Evolutionary conservation across 139 green algal species (phyloP), one percentile per base, ranked within the genome.

Genomic region (Closterium sp.): DNA sequence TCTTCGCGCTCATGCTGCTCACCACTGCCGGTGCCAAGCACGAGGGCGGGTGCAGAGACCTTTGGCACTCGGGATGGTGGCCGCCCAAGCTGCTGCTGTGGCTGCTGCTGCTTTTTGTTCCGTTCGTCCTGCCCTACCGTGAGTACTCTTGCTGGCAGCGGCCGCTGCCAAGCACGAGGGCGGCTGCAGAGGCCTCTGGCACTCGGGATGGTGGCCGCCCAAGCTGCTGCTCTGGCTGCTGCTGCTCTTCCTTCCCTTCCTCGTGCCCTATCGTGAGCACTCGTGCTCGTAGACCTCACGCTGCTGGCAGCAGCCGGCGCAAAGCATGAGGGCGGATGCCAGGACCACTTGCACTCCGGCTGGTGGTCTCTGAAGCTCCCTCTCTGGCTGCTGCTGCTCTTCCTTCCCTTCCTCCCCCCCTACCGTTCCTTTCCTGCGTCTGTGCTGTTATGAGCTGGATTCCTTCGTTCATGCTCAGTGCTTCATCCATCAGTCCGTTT

Each of bases 231-330:
- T n/a, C n/a, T n/a, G n/a, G n/a, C n/a, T n/a, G n/a, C n/a, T n/a
- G n/a, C n/a, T n/a, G n/a, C n/a, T n/a, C n/a, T n/a, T n/a, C n/a
- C n/a, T n/a, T n/a, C n/a, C n/a, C n/a, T n/a, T n/a, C n/a, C n/a
- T n/a, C n/a, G n/a, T n/a, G n/a, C n/a, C n/a, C n/a, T n/a, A n/a
- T n/a, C n/a, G n/a, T n/a, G n/a, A n/a, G n/a, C n/a, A n/a, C n/a
- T n/a, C 88, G 84, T 92, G n/a, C 92, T 93, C 88, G 92, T 87
- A 8, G 38, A 33, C 21, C 25, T 93, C 85, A 93, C 92, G 91
- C 90, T 66, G 6, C 6, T 33, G 19, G 84, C 91, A 5, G 92
- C 91, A 5, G n/a, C 92, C 8, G 91, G 91, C 28, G 66, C 91
- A 28, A 88, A 88, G 32, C 23, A 64, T 4, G 92, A 85, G 21